Evolutionary conservation across 1,284 basidiomycete genomes (phyloP).

Genomic region (Ganoderma meredithae): DNA sequence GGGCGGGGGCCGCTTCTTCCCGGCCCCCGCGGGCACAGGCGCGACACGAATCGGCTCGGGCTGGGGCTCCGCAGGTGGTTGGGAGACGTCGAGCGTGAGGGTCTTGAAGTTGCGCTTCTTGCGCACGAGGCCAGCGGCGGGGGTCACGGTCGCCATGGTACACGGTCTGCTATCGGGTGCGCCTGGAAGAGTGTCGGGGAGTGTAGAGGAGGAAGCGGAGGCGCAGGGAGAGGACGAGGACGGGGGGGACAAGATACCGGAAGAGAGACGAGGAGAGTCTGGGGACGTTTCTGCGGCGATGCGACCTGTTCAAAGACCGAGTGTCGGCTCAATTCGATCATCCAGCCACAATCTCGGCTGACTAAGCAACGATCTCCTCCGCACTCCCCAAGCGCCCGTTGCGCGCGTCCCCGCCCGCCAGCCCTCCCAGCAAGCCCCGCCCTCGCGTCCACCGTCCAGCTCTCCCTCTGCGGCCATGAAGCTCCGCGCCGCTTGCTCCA

Average conservation of each 20-base stretch:
- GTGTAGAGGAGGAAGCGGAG: background rate
- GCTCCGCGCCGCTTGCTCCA: constrained; percentile 32
- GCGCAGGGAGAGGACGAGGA: constrained; percentile 9
- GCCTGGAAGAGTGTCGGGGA: background rate
- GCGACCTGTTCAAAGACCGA: constrained; percentile 23
- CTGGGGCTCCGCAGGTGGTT: constrained; percentile 50
- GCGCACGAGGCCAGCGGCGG: constrained; percentile 54
- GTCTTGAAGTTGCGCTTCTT: constrained; percentile 86
- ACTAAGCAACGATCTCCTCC: constrained; percentile 17
- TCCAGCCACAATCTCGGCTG: constrained; percentile 13
- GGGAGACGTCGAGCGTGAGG: constrained; percentile 66
- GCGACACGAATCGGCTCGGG: constrained; percentile 49
- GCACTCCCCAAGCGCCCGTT: background rate
- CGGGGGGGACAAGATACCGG: constrained; percentile 7
- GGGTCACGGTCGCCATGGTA: constrained; percentile 23
- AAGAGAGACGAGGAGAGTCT: constrained; percentile 11
- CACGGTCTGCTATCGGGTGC: constrained; percentile 3
- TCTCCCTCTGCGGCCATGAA: constrained; percentile 24
- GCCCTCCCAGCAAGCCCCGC: background rate
- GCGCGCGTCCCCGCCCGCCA: no score
- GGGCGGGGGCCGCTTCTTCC: constrained; percentile 69
- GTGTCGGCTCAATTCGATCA: constrained; percentile 16
- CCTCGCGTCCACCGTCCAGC: constrained; percentile 16
- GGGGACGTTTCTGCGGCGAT: constrained; percentile 26
- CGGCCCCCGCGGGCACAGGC: constrained; percentile 44